Percentiles rank a stretch among this genome's conserved stretches.
Evolutionary conservation across 805 yeast species (phyloP).

Genomic region (Phaffomyces thermotolerans): DNA sequence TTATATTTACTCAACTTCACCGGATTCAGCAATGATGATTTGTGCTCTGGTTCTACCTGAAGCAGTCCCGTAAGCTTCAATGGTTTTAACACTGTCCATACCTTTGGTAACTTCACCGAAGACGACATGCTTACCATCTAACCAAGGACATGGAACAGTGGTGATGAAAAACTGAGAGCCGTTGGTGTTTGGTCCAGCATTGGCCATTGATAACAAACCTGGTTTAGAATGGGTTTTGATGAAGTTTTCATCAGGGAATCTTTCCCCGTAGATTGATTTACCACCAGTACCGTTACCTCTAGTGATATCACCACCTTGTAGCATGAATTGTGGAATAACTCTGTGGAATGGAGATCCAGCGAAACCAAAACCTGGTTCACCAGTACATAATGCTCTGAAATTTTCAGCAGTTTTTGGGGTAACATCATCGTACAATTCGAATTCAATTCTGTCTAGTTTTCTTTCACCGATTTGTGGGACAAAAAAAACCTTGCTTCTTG

Average conservation of each 20-base stretch:
- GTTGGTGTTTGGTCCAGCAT: conserved; percentile 97
- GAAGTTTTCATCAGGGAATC: conserved; percentile 75
- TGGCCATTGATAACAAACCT: conserved; percentile 91
- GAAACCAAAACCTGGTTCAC: conserved; percentile 96
- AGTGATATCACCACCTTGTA: conserved; percentile 96
- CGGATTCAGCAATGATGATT: conserved; percentile 54
- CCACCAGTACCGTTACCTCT: conserved; percentile 97
- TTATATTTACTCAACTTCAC: conserved; percentile 23
- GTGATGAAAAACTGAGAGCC: conserved; percentile 97
- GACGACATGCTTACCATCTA: conserved; percentile 92
- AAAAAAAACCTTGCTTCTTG: conserved; percentile 47
- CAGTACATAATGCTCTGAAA: conserved; percentile 92
- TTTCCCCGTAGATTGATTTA: conserved; percentile 77
- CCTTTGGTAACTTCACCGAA: conserved; percentile 91
- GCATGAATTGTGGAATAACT: conserved; percentile 95
- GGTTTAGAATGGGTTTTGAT: conserved; percentile 67
- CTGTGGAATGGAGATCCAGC: conserved; percentile 90
- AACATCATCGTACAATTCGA: conserved; percentile 30
- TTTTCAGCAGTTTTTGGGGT: conserved; percentile 95
- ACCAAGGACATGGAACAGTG: conserved; percentile 80
- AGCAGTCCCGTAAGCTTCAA: conserved; percentile 71
- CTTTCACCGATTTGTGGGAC: conserved; percentile 49
- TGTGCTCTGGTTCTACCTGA: conserved; percentile 65
- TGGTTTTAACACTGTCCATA: conserved; percentile 73
- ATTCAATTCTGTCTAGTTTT: conserved; percentile 34